A percentile compares a stretch with the other conserved stretches of the same genome.
phyloP scores from a whole-genome alignment of 1,139 yeast genomes.

The Saccharomyces pastorianus region DNA sequence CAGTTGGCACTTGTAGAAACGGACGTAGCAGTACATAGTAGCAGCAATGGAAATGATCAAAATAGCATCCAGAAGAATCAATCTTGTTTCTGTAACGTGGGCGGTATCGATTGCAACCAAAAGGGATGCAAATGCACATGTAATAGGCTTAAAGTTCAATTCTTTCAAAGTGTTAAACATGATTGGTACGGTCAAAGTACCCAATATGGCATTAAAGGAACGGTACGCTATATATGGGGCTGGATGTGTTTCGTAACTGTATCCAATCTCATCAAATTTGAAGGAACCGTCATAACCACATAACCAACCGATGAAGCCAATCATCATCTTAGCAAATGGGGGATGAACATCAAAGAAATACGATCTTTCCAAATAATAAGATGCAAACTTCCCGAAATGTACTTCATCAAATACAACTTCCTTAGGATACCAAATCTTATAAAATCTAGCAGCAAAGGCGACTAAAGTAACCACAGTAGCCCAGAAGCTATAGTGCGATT shows the following conservation, averaged over 20 bases:
- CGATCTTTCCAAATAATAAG: conserved; percentile 73
- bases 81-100: conserved; percentile 82
- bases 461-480: conserved; percentile 44
- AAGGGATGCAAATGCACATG: conserved; percentile 74
- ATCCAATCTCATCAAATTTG: conserved; percentile 88
- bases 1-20: conserved; percentile 63
- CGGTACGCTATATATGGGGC: conserved; percentile 91
- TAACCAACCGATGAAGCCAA: conserved; percentile 84
- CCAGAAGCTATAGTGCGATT: conserved; percentile 15
- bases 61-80: conserved; percentile 86
- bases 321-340: conserved; percentile 88
- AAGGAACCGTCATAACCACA: conserved; percentile 84
- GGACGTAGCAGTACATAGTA: conserved; percentile 69
- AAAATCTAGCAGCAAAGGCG: conserved; percentile 69
- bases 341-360: conserved; percentile 96
- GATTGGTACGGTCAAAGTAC: conserved; percentile 73
- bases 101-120: conserved; percentile 86
- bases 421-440: conserved; percentile 59
- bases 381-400: conserved; percentile 93
- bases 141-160: conserved; percentile 67
- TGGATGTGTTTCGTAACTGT: conserved; percentile 60
- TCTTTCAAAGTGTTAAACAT: conserved; percentile 78
- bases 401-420: conserved; percentile 97
- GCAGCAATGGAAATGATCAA: conserved; percentile 73
- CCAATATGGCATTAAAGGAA: conserved; percentile 71